Conservation (phyloP, 2,329 filamentous ascomycete species). For the Colletotrichum theobromicola region DNA sequence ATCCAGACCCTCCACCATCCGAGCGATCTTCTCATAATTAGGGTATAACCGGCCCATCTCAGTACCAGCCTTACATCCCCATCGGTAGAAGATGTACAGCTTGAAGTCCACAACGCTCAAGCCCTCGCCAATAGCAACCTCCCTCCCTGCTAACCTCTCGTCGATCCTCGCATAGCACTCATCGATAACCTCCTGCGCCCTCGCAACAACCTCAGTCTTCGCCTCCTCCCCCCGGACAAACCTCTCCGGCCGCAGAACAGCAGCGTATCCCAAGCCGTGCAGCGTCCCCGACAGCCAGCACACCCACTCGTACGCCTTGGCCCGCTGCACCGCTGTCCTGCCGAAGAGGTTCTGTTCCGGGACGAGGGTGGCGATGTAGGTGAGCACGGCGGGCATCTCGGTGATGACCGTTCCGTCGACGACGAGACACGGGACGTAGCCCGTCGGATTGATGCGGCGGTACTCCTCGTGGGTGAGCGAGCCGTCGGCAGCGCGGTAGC, state of each 20-base stretch:
- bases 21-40: background rate
- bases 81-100: background rate
- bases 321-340: slow-evolving; percentile 16
- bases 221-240: slow-evolving; percentile 27
- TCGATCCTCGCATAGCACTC: slow-evolving; percentile 25
- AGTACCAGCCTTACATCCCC: background rate
- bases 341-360: slow-evolving; percentile 27
- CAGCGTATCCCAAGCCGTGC: slow-evolving; percentile 32
- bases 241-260: slow-evolving; percentile 27
- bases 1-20: background rate
- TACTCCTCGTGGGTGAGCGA: slow-evolving; percentile 34
- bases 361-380: slow-evolving; percentile 32
- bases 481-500: slow-evolving; percentile 31
- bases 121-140: background rate
- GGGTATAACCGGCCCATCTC: background rate
- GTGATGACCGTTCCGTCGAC: slow-evolving; percentile 21
- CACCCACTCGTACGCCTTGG: slow-evolving; percentile 36
- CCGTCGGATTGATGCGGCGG: slow-evolving; percentile 31
- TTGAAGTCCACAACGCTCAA: background rate
- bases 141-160: background rate
- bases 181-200: slow-evolving; percentile 17
- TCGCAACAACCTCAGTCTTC: slow-evolving; percentile 18
- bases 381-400: slow-evolving; percentile 32
- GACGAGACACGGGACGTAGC: slow-evolving; percentile 34
- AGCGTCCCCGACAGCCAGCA: slow-evolving; percentile 35